phyloP scores from a whole-genome alignment of 306 rosid genomes.

The Oxytropis ochrocephala region DNA sequence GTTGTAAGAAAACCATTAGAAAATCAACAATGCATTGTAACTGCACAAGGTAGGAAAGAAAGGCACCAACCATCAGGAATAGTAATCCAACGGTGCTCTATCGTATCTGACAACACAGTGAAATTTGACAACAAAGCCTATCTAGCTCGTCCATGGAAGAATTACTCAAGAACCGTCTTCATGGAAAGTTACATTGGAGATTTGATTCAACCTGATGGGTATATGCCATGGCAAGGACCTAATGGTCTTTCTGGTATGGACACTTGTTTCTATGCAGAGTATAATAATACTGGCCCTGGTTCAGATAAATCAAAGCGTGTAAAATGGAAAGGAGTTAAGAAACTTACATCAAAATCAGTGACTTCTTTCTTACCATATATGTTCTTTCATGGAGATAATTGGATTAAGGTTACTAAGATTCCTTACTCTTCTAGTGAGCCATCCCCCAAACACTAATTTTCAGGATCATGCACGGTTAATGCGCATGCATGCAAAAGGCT shows the following conservation, averaged over 20 bases:
- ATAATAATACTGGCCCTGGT: slow-evolving; percentile 52
- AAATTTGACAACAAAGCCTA: slow-evolving; percentile 22
- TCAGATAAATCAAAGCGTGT: slow-evolving; percentile 40
- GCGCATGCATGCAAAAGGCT: not conserved
- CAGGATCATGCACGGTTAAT: not conserved
- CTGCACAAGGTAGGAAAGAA: slow-evolving; percentile 66
- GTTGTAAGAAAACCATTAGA: slow-evolving; percentile 44
- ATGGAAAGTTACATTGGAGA: slow-evolving; percentile 47
- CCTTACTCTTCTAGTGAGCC: slow-evolving; percentile 31
- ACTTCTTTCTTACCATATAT: not conserved
- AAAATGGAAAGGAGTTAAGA: slow-evolving; percentile 56
- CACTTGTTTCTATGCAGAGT: slow-evolving; percentile 55
- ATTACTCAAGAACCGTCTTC: slow-evolving; percentile 55
- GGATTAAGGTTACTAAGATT: slow-evolving; percentile 45
- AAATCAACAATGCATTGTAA: slow-evolving; percentile 55
- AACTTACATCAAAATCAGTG: slow-evolving; percentile 17
- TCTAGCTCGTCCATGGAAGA: slow-evolving; percentile 73
- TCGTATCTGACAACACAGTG: slow-evolving; percentile 6
- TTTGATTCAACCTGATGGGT: slow-evolving; percentile 53
- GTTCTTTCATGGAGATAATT: slow-evolving; percentile 42
- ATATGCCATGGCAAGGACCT: slow-evolving; percentile 48
- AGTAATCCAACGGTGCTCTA: slow-evolving; percentile 34
- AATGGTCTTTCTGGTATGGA: not conserved
- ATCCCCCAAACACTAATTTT: not conserved
- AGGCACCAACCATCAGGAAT: slow-evolving; percentile 50